phyloP scores from a whole-genome alignment of 192 early-diverging fungal species.

The Mortierella claussenii region DNA sequence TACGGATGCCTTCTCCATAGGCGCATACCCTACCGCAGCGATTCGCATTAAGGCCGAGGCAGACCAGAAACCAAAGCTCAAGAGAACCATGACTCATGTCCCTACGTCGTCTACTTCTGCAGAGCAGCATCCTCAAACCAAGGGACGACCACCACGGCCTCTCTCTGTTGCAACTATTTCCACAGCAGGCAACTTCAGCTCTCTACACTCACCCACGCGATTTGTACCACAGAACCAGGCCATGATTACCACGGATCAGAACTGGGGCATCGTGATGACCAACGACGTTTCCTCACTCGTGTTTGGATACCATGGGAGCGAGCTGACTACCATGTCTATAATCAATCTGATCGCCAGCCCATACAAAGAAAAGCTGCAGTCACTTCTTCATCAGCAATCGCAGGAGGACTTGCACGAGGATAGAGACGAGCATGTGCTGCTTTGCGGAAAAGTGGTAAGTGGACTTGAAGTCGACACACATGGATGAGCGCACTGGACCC shows the following conservation, averaged over 20 bases:
- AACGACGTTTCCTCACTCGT: conserved; percentile 69
- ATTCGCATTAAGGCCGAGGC: conserved; percentile 12
- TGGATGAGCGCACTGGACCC: background rate
- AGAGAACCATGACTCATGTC: conserved; percentile 50
- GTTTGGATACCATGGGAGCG: conserved; percentile 59
- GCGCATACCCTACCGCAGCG: conserved; percentile 47
- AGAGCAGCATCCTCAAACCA: conserved; percentile 13
- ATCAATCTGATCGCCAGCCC: conserved; percentile 57
- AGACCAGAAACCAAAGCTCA: conserved; percentile 27
- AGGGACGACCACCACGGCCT: conserved; percentile 31
- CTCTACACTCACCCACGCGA: conserved; percentile 62
- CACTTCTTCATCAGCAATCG: conserved; percentile 40
- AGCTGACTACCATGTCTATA: conserved; percentile 53
- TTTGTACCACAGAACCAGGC: conserved; percentile 70
- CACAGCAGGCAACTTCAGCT: conserved; percentile 27
- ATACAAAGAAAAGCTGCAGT: conserved; percentile 56
- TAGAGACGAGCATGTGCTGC: conserved; percentile 54
- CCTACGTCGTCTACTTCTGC: conserved; percentile 9
- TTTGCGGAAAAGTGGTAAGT: conserved; percentile 65
- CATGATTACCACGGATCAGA: conserved; percentile 64
- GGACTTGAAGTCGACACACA: conserved; percentile 6
- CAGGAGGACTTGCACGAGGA: conserved; percentile 30
- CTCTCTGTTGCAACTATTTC: conserved; percentile 49
- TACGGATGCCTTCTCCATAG: conserved; percentile 28
- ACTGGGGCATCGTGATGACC: conserved; percentile 60